Evolutionary conservation across 805 yeast genomes (phyloP), one percentile per base, ranked within the genome.

Genomic region (Clavispora carvajalis): DNA sequence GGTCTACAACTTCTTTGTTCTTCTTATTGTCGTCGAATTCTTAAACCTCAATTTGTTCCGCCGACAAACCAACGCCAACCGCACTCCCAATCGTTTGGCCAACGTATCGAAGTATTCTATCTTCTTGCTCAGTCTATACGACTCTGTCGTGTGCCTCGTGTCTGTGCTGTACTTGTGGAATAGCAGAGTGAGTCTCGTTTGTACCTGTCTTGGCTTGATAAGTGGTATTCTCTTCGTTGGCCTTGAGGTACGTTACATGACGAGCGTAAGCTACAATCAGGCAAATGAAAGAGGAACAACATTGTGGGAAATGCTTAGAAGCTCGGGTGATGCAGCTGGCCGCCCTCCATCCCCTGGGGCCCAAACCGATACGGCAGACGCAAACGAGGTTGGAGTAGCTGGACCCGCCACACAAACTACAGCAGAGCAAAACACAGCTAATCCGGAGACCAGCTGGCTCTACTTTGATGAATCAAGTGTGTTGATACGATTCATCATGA

Each of bases 61-160:
- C 38, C 62, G 76, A 37, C 96, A 89, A 57, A 82, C 86, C 78
- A 77, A 80, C 41, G 63, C 68, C 23, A 74, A 85, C 3, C 77
- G 74, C 49, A 85, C 96, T 0, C 96, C 96, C 1, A 86, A 95
- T 0, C 79, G 84, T 5, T 73, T 85, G 22, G 79, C 90, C 4
- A 74, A 82, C 38, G 73, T 90, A 7, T 82, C 95, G 7, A 49
- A 52, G 18, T 45, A 49, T 5, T 53, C 69, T 2, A 77, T 85
- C 38, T 79, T 78, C 70, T 65, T 89, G 3, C 64, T 87, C 22
- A 76, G 81, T 7, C 68, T 79, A 47, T 78, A 85, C 62, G 96
- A 89, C 60, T 86, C 91, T 1, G 67, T 85, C 2, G 53, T 82
- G 16, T 77, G 87, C 12, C 69, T 85, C 61, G 63, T 86, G 41